Evolutionary conservation across 1,284 basidiomycete species (phyloP).

Genomic region (Takashimella tepidaria): DNA sequence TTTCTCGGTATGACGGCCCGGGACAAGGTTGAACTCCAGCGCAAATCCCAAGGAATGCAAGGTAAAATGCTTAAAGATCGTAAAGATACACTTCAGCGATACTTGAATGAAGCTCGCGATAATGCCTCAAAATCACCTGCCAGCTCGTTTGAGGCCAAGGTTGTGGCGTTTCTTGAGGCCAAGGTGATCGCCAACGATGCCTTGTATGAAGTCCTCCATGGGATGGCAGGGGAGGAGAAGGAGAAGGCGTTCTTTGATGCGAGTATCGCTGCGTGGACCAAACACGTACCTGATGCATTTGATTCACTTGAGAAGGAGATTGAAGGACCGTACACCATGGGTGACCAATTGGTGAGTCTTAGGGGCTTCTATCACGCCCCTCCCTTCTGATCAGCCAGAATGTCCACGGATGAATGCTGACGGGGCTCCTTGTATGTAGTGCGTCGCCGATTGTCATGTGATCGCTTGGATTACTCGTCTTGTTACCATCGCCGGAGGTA

Average conservation of each 20-base stretch:
- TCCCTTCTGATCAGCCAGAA: no score
- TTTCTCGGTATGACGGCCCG: constrained; percentile 48
- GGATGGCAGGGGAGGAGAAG: constrained; percentile 27
- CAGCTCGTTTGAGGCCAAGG: constrained; percentile 43
- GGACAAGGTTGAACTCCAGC: constrained; percentile 38
- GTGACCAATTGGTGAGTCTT: constrained; percentile 50
- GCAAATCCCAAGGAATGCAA: constrained; percentile 36
- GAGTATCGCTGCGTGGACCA: constrained; percentile 50
- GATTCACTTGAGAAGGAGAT: constrained; percentile 56
- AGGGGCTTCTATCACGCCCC: not conserved
- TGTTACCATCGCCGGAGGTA: constrained; percentile 57
- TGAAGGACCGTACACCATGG: constrained; percentile 66
- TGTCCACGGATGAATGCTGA: not conserved
- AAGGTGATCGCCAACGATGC: constrained; percentile 43
- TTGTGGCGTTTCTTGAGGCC: constrained; percentile 46
- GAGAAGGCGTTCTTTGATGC: constrained; percentile 44
- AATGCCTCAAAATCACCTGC: constrained; percentile 49
- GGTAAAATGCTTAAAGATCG: constrained; percentile 52
- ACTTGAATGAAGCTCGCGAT: constrained; percentile 56
- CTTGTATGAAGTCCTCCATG: constrained; percentile 44
- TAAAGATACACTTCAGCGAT: constrained; percentile 54
- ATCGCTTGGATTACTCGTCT: constrained; percentile 69
- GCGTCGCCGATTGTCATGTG: constrained; percentile 72
- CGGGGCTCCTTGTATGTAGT: constrained; percentile 46
- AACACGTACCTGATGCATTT: constrained; percentile 51